phyloP scores from a whole-genome alignment of 441 rosid species.

The Macaranga tanarius region DNA sequence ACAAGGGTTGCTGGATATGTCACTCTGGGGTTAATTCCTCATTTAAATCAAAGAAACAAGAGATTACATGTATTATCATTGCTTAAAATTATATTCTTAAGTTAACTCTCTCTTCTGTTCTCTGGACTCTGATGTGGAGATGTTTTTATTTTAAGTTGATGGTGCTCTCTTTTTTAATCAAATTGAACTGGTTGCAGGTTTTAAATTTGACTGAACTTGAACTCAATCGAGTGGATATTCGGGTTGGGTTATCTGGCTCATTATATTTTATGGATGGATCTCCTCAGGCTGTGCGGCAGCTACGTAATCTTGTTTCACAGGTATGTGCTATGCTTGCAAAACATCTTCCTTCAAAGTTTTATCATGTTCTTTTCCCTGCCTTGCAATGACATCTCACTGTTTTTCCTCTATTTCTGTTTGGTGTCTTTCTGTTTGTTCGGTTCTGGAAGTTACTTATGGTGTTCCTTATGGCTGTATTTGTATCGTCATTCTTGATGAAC shows the following conservation, averaged over 20 bases:
- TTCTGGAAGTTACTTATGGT: neutral
- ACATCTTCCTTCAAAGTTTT: constrained; percentile 4
- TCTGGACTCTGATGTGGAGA: neutral
- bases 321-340: constrained; percentile 39
- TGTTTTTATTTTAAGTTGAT: neutral
- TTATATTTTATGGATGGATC: constrained; percentile 96
- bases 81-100: neutral
- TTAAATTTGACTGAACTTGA: constrained; percentile 93
- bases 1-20: neutral
- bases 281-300: constrained; percentile 92
- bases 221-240: constrained; percentile 85
- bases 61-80: neutral
- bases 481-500: constrained; percentile 9
- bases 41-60: neutral
- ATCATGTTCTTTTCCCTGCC: constrained; percentile 5
- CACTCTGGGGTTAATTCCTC: neutral
- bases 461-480: neutral
- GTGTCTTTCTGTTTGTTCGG: neutral
- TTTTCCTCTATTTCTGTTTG: neutral
- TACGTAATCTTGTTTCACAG: constrained; percentile 94
- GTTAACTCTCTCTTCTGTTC: neutral
- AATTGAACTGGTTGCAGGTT: constrained; percentile 50
- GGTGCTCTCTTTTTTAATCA: constrained; percentile 3
- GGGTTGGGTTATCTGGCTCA: constrained; percentile 94
- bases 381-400: neutral